Evolutionary conservation across 2,329 filamentous ascomycete genomes (phyloP), one percentile per base, ranked within the genome.

Genomic region (Acrocalymma vagum): DNA sequence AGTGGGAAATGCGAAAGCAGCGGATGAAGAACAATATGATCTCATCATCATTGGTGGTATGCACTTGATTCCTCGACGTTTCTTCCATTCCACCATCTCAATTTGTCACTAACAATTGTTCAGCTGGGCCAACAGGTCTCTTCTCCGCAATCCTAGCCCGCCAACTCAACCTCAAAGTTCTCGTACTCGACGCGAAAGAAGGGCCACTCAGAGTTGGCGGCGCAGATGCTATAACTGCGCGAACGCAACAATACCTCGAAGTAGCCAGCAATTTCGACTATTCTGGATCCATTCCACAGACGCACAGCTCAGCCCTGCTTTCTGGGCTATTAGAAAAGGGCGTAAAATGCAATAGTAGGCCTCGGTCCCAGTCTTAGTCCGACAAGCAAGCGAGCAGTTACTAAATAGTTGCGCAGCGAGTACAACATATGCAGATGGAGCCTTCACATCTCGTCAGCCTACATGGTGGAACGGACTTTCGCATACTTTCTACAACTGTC

Each of bases 331-430:
- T 77, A 0, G 59, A 68, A 0, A 54, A 67, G 2, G 75, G 76
- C 2, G 65, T 78, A n/a, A 73, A 74, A 42, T 78, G 76, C 56
- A 78, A 78, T 48, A 78, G 75, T 77, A 63, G 53, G 71, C 45
- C 18, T 14, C 14, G 10, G n/a, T 22, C 17, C 5, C 3, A 54
- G 71, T 45, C 18, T 14, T 14, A 10, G n/a, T 22, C 17, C 5
- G 4, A 9, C 17, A 11, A 20, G 15, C 20, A 35, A 10, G 20
- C 16, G 10, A 32, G 24, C 11, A 25, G 9, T 25, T 25, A 25
- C 23, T 9, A 25, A 25, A 25, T 8, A 25, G 23, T 10, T n/a
- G n/a, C n/a, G n/a, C 41, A 78, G 75, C 75, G 9, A 78, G 75
- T 40, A 77, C 75, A 4, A 78, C 73, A 0, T 78, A 76, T 37